Evolutionary conservation across 306 rosid species (phyloP).

Genomic region (Fragaria vesca): DNA sequence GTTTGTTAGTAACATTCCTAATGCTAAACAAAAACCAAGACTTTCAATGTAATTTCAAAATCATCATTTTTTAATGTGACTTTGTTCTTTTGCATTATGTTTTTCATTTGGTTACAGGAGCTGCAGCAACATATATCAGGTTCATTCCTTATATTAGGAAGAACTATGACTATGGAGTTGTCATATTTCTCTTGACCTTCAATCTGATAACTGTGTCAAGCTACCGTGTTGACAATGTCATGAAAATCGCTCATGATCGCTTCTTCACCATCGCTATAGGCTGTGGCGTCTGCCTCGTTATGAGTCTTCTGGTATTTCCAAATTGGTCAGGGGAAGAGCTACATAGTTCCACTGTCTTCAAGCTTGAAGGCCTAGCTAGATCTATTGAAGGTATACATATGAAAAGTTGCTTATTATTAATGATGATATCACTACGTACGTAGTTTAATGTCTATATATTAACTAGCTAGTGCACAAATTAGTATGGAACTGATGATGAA

Average conservation of each 20-base stretch:
- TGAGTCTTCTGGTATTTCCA: conserved; percentile 80
- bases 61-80: background rate
- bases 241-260: conserved; percentile 77
- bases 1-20: background rate
- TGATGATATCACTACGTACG: background rate
- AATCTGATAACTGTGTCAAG: conserved; percentile 80
- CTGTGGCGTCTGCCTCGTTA: conserved; percentile 74
- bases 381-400: conserved; percentile 70
- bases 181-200: conserved; percentile 88
- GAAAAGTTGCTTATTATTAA: background rate
- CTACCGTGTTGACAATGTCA: conserved; percentile 56
- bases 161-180: conserved; percentile 87
- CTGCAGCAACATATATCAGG: conserved; percentile 75
- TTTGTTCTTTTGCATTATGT: background rate
- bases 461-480: background rate
- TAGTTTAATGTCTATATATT: background rate
- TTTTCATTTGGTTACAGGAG: conserved; percentile 50
- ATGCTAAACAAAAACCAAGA: background rate
- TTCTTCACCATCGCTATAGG: conserved; percentile 81
- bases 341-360: conserved; percentile 64
- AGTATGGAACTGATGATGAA: no score
- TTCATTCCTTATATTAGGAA: conserved; percentile 87
- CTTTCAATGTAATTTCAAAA: background rate
- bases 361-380: conserved; percentile 87
- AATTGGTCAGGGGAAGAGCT: conserved; percentile 96